Percentiles rank a stretch among this genome's conserved stretches.
These are phyloP conservation scores for Neofusicoccum sp. DNA, from an alignment of 2,329 filamentous ascomycete species.

Conservation along the genomic window DNA sequence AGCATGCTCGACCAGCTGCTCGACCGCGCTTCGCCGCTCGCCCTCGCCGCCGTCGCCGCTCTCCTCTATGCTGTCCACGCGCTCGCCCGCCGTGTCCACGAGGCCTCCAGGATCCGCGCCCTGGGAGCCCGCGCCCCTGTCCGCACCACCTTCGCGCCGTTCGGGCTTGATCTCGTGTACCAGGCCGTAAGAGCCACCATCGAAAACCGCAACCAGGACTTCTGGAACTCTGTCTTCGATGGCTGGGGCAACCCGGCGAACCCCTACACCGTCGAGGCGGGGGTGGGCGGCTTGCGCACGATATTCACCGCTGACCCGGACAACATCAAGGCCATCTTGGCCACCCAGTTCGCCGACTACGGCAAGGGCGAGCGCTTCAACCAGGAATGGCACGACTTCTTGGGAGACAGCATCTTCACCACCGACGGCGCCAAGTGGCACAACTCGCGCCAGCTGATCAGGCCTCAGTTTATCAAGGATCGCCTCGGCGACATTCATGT, in stretches of 20 bases:
- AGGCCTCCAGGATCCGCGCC: slow-evolving; percentile 41
- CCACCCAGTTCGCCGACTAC: slow-evolving; percentile 82
- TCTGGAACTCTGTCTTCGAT: slow-evolving; percentile 61
- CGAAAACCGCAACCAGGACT: slow-evolving; percentile 60
- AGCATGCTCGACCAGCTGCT: slow-evolving; percentile 8
- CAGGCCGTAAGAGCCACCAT: slow-evolving; percentile 57
- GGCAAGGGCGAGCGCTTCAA: slow-evolving; percentile 81
- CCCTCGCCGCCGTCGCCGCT: background rate
- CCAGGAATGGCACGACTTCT: slow-evolving; percentile 71
- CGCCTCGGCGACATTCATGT: slow-evolving; percentile 79
- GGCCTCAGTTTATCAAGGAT: slow-evolving; percentile 85
- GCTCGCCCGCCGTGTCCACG: slow-evolving; percentile 27
- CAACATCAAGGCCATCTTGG: slow-evolving; percentile 90
- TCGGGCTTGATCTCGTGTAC: slow-evolving; percentile 66
- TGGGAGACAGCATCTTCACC: slow-evolving; percentile 70
- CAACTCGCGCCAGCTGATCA: slow-evolving; percentile 74
- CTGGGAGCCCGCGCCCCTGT: slow-evolving; percentile 52
- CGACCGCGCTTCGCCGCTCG: background rate
- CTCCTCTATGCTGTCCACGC: background rate
- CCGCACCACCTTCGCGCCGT: slow-evolving; percentile 42
- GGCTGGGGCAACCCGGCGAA: slow-evolving; percentile 39
- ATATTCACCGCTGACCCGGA: slow-evolving; percentile 81
- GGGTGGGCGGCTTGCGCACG: slow-evolving; percentile 59
- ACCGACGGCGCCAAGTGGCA: slow-evolving; percentile 83
- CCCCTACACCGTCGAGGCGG: slow-evolving; percentile 63